Percentiles rank a stretch among this genome's conserved stretches.
phyloP scores from a whole-genome alignment of 176 grass and related monocot species.

The Poa pratensis region DNA sequence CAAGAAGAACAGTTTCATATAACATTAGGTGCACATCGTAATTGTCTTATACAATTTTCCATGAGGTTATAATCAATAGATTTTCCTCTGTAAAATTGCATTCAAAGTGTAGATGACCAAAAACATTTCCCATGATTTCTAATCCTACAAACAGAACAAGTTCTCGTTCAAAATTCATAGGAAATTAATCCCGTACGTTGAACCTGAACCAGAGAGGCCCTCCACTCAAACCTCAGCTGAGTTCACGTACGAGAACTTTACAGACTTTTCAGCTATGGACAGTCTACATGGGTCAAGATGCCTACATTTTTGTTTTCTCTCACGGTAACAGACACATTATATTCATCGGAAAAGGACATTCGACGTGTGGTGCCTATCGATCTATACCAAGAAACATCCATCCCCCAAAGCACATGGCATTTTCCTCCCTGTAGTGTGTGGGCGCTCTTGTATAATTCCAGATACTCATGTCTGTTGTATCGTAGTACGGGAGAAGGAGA shows the following conservation, averaged over 20 bases:
- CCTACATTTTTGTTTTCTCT: not conserved
- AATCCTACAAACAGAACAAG: no score
- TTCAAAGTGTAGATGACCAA: no score
- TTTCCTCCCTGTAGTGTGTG: conserved; percentile 15
- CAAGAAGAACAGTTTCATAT: no score
- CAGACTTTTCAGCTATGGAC: not conserved
- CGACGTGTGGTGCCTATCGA: not conserved
- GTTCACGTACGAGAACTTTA: not conserved
- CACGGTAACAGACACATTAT: not conserved
- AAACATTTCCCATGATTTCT: no score
- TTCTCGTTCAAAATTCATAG: no score
- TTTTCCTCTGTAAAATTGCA: no score
- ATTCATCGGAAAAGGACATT: not conserved
- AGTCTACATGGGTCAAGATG: not conserved
- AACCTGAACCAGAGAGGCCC: no score
- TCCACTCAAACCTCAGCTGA: not conserved
- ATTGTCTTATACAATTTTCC: no score
- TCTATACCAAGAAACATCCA: not conserved
- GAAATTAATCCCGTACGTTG: no score
- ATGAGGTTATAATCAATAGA: no score
- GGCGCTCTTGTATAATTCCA: not conserved
- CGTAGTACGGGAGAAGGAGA: not conserved
- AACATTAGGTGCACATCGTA: no score
- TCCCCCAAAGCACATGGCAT: not conserved
- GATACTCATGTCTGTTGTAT: not conserved